Base-by-base conservation (phyloP, 2,329 filamentous ascomycete species). In the Metarhizium anisopliae region DNA sequence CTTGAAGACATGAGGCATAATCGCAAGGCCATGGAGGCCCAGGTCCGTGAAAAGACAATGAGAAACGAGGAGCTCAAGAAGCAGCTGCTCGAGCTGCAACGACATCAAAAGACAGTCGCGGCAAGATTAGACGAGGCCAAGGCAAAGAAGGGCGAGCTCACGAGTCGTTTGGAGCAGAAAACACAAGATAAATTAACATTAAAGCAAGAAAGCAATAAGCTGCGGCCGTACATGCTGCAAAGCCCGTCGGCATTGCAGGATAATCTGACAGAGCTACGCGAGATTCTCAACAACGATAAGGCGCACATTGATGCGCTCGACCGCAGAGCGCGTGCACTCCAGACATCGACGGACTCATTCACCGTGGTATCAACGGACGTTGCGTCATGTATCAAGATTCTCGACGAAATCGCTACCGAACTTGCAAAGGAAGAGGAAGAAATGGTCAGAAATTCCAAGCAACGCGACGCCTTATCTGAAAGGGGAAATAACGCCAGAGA, bases 291-390 rank as follows among this genome's bases (percentile, higher is more conserved):
- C 60, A 79, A 79, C 52, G 92, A 96, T 69, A 93, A 93, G 67
- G 76, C 83, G 10, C 88, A 93, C 58, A 95, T 96, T 59, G 93
- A 97, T 66, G 77, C 85, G 1, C 81, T 97, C 49, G 94, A 99
- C 69, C 85, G 90, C 60, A 83, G 93, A 55, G 85, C 89, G n/a
- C 82, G 94, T 58, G 93, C 91, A 0, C 77, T 99, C 25, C 92
- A 97, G 67, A 97, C 93, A 1, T 95, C 90, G 7, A 85, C 86
- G 3, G 93, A 97, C 69, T 93, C 91, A 0, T 97, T 97, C 67
- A 79, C 82, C 3, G 85, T 95, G 0, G 90, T 96, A 1, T 80
- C 86, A 8, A 83, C 87, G 11, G 94, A 99, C 65, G 90, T 99
- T 16, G 85, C 89, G 7, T 86, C 87, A 2, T 95, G 92, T 66